These are phyloP conservation scores for Petunia hybrid DNA, from an alignment of 305 asterid genomes.

Conservation along the genomic window DNA sequence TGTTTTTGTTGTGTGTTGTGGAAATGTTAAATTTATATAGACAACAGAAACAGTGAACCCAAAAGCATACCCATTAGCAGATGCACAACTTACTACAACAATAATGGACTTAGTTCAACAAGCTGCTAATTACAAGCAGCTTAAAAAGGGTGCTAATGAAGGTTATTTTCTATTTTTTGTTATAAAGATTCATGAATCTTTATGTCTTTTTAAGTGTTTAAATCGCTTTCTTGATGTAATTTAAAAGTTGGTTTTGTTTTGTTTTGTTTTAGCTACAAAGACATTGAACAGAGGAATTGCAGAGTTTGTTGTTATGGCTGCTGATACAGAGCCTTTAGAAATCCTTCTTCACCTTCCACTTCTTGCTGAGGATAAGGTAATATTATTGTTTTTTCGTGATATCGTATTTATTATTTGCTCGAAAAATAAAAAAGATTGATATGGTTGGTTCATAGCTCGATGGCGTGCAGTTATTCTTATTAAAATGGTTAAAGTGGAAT, in stretches of 20 bases:
- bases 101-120: constrained; percentile 72
- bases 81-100: constrained; percentile 63
- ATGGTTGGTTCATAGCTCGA: background rate
- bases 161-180: constrained; percentile 35
- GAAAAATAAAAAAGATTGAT: background rate
- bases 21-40: constrained; percentile 35
- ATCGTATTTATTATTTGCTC: background rate
- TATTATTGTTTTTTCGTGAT: background rate
- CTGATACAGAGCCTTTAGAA: constrained; percentile 78
- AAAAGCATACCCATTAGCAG: constrained; percentile 73
- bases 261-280: constrained; percentile 63
- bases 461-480: background rate
- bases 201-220: background rate
- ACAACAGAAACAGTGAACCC: constrained; percentile 73
- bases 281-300: constrained; percentile 76
- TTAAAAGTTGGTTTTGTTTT: background rate
- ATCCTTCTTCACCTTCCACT: constrained; percentile 82
- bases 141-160: constrained; percentile 79
- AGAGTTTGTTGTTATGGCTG: constrained; percentile 79
- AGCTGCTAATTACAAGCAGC: constrained; percentile 73
- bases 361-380: constrained; percentile 78
- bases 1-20: background rate
- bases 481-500: background rate
- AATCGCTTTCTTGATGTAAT: background rate
- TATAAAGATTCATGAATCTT: background rate